These are phyloP conservation scores for Stephanodiscus triporus DNA, from an alignment of 108 stramenopile species.

Conservation along the genomic window DNA sequence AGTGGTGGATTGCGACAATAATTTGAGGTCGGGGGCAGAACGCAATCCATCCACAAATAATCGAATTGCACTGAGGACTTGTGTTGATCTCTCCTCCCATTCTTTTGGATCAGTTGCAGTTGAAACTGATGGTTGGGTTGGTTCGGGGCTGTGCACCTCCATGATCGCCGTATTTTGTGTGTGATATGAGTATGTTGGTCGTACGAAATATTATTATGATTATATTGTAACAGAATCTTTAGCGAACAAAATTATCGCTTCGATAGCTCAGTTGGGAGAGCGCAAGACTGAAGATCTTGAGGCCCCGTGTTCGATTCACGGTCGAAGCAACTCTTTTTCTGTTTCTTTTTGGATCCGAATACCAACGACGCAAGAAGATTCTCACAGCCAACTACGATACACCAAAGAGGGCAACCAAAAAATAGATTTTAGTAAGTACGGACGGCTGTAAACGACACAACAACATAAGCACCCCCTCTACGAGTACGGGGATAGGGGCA, in stretches of 20 bases:
- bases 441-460: too few relatives aligned
- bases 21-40: constrained; percentile 13
- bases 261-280: constrained; percentile 45
- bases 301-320: constrained; percentile 60
- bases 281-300: constrained; percentile 56
- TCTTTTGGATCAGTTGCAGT: constrained; percentile 6
- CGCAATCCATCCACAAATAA: constrained; percentile 43
- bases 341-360: too few relatives aligned
- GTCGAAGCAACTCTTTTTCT: too few relatives aligned
- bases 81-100: constrained; percentile 34
- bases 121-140: neutral
- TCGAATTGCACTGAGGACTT: constrained; percentile 34
- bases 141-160: neutral
- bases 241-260: neutral
- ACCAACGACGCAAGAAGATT: too few relatives aligned
- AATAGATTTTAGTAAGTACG: too few relatives aligned
- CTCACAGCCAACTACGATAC: too few relatives aligned
- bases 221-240: neutral
- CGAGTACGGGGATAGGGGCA: too few relatives aligned
- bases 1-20: constrained; percentile 7
- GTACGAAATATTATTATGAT: too few relatives aligned
- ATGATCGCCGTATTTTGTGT: too few relatives aligned
- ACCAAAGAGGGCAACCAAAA: too few relatives aligned
- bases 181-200: too few relatives aligned
- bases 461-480: too few relatives aligned